These are phyloP conservation scores for Candida corydali DNA, from an alignment of 805 yeast genomes.

Conservation along the genomic window DNA sequence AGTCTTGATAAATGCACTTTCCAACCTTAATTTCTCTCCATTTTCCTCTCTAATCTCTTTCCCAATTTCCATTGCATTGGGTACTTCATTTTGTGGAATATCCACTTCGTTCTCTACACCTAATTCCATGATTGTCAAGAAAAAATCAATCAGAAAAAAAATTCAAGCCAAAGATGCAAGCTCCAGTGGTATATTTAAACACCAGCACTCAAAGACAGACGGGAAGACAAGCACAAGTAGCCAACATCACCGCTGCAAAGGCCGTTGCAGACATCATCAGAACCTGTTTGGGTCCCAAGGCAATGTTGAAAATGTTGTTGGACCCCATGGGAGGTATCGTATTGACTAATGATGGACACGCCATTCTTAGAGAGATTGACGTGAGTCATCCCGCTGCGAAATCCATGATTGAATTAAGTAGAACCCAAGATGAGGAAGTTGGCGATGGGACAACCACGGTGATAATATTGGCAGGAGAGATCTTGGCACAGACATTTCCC, in stretches of 20 bases:
- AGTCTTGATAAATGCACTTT: slow-evolving; percentile 11
- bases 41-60: slow-evolving; percentile 6
- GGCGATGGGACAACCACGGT: slow-evolving; percentile 99
- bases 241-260: slow-evolving; percentile 98
- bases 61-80: slow-evolving; percentile 8
- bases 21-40: too few relatives aligned
- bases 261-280: slow-evolving; percentile 97
- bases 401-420: slow-evolving; percentile 92
- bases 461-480: slow-evolving; percentile 94
- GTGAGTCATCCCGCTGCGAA: slow-evolving; percentile 99
- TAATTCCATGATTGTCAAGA: too few relatives aligned
- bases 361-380: slow-evolving; percentile 93
- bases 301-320: slow-evolving; percentile 95
- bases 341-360: slow-evolving; percentile 97
- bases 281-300: slow-evolving; percentile 98
- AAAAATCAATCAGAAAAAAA: too few relatives aligned
- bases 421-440: slow-evolving; percentile 98
- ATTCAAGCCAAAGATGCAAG: slow-evolving; percentile 39
- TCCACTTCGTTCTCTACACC: too few relatives aligned
- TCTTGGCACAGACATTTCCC: slow-evolving; percentile 91
- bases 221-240: slow-evolving; percentile 95
- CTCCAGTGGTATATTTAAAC: slow-evolving; percentile 50
- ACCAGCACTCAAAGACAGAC: slow-evolving; percentile 89
- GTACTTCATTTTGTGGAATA: too few relatives aligned
- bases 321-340: slow-evolving; percentile 98